These are phyloP conservation scores for Grosmannia clavigera DNA, from an alignment of 2,329 filamentous ascomycete species.

Conservation along the genomic window DNA sequence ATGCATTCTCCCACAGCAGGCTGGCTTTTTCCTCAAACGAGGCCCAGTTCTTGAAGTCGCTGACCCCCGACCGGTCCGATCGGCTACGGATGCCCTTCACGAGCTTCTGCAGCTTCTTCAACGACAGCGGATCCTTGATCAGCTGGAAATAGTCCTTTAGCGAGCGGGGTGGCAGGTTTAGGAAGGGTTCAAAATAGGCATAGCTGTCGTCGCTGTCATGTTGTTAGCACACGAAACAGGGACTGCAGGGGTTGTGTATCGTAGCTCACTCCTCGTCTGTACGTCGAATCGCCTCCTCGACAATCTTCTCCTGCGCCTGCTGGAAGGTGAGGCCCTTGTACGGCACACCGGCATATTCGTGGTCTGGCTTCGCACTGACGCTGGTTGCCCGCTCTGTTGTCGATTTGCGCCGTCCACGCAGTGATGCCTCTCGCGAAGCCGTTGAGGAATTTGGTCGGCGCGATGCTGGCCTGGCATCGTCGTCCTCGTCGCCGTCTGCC, in stretches of 20 bases:
- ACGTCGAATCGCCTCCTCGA: constrained; percentile 60
- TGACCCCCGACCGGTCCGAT: constrained; percentile 47
- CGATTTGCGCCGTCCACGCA: constrained; percentile 7
- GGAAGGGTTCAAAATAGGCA: constrained; percentile 59
- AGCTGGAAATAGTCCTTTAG: constrained; percentile 79
- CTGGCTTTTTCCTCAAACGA: constrained; percentile 69
- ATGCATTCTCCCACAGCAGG: constrained; percentile 78
- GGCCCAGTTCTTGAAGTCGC: constrained; percentile 70
- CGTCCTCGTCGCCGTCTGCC: constrained; percentile 22
- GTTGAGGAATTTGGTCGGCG: constrained; percentile 11
- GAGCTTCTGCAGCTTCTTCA: constrained; percentile 65
- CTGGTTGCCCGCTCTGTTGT: constrained; percentile 7
- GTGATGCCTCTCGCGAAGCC: constrained; percentile 3
- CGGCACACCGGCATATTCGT: constrained; percentile 41
- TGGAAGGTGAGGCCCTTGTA: constrained; percentile 70
- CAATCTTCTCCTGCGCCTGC: constrained; percentile 73
- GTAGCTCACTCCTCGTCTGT: constrained; percentile 46
- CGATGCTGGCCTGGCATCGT: constrained; percentile 15
- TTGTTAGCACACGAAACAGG: not conserved
- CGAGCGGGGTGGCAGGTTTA: constrained; percentile 62
- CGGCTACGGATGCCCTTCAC: constrained; percentile 62
- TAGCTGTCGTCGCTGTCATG: constrained; percentile 42
- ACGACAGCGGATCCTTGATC: constrained; percentile 68
- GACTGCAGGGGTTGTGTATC: no score
- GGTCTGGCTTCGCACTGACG: constrained; percentile 25